Conservation (phyloP, 352 stramenopile genomes). For the Globisporangium mamillatum region DNA sequence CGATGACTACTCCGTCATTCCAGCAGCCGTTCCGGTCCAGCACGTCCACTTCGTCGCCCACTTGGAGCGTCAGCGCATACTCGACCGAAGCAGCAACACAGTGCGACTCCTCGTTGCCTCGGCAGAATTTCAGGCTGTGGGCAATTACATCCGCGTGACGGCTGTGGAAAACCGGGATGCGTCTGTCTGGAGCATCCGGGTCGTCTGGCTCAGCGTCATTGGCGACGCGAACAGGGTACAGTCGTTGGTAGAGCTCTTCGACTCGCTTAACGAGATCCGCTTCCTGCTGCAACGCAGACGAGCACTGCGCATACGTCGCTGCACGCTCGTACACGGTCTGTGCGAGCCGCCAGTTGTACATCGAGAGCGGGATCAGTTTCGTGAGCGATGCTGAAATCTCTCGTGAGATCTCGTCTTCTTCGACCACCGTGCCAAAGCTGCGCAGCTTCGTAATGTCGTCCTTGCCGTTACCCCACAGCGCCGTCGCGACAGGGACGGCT, state of each 20-base stretch:
- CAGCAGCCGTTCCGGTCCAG: slow-evolving; percentile 77
- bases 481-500: slow-evolving; percentile 6
- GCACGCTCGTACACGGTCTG: slow-evolving; percentile 62
- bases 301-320: slow-evolving; percentile 48
- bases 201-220: slow-evolving; percentile 7
- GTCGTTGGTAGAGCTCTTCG: slow-evolving; percentile 54
- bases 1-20: slow-evolving; percentile 76
- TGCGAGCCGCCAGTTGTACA: slow-evolving; percentile 65
- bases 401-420: slow-evolving; percentile 77
- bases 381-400: slow-evolving; percentile 46
- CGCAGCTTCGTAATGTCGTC: slow-evolving; percentile 21
- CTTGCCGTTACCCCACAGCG: slow-evolving; percentile 18
- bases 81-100: slow-evolving; percentile 65
- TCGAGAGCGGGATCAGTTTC: slow-evolving; percentile 57
- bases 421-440: slow-evolving; percentile 50
- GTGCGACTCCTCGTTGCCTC: slow-evolving; percentile 15
- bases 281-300: slow-evolving; percentile 49
- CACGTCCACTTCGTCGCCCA: slow-evolving; percentile 74
- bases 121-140: slow-evolving; percentile 36
- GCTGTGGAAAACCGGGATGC: slow-evolving; percentile 31
- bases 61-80: slow-evolving; percentile 49
- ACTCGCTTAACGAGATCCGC: slow-evolving; percentile 34
- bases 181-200: slow-evolving; percentile 7
- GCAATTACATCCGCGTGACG: slow-evolving; percentile 47
- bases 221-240: slow-evolving; percentile 31